Evolutionary conservation across 495 filamentous ascomycete species (phyloP).

Genomic region (Elasticomyces elasticus): DNA sequence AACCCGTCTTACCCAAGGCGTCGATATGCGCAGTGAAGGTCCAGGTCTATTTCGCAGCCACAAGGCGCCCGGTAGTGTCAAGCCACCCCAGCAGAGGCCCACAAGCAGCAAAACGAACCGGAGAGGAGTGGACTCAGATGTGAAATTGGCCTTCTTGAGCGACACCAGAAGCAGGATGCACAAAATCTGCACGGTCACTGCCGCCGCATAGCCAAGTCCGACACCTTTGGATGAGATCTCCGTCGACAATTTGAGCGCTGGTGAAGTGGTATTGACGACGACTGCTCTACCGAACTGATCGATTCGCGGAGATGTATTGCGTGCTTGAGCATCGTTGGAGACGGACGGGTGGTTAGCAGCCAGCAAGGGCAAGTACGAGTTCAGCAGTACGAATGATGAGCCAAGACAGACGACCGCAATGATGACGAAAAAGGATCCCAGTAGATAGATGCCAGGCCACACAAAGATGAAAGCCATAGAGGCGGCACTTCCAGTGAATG

Average conservation of each 20-base stretch:
- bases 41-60: slow-evolving; percentile 87
- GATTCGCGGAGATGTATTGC: too few species aligned
- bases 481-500: slow-evolving; percentile 59
- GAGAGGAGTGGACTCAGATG: slow-evolving; percentile 13
- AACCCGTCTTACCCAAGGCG: too few species aligned
- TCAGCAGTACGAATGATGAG: slow-evolving; percentile 44
- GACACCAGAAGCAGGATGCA: slow-evolving; percentile 49
- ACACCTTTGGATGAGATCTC: slow-evolving; percentile 83
- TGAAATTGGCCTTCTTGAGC: slow-evolving; percentile 20
- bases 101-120: slow-evolving; percentile 72
- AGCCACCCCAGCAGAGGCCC: slow-evolving; percentile 80
- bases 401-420: slow-evolving; percentile 45
- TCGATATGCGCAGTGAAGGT: slow-evolving; percentile 47
- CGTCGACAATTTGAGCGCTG: slow-evolving; percentile 65
- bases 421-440: slow-evolving; percentile 69
- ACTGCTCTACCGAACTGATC: too few species aligned
- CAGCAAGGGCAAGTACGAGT: slow-evolving; percentile 43
- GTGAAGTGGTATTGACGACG: slow-evolving; percentile 38
- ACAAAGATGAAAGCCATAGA: slow-evolving; percentile 80
- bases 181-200: slow-evolving; percentile 65
- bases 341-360: slow-evolving; percentile 33
- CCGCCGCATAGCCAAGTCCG: slow-evolving; percentile 81
- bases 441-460: slow-evolving; percentile 54
- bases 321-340: too few species aligned
- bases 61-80: slow-evolving; percentile 72